Evolutionary conservation across 306 rosid genomes (phyloP), one percentile per base, ranked within the genome.

Genomic region (Cyamopsis tetragonoloba): DNA sequence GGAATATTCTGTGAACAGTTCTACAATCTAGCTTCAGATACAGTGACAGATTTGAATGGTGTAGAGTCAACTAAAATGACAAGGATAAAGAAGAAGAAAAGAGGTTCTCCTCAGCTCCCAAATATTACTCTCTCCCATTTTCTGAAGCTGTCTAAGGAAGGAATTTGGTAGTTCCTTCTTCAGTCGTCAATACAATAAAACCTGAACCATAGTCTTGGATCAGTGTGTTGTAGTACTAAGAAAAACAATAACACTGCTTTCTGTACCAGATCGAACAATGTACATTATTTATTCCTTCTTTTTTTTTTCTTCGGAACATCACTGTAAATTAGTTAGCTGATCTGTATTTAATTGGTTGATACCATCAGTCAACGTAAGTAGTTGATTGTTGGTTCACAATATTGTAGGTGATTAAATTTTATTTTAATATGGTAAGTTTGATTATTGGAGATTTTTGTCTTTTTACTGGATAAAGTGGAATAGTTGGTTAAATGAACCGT

Each of bases 101-200:
- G 37, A 70, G 76, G 83, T 55, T 65, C 70, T 28, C 79, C 84
- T 5, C 77, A 79, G 76, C 71, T 88, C 63, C 81, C 91, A 38
- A 89, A 67, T 3, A 83, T 86, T 75, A 83, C 87, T 6, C 71
- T 89, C n/a, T 49, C 88, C 73, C 87, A 86, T 71, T 89, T 81
- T 69, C 83, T 93, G 74, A 93, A 86, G 72, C 82, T 88, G 97
- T 75, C 93, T 66, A 93, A 84, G 86, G 89, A 84, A 83, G 97
- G 97, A 61, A 66, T 64, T 57, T 93, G 97, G 97, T 93, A 76
- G 79, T 66, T 74, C 55, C 68, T 65, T 58, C 68, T 65, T 61
- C 15, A 27, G 62, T 66, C 27, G 62, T 31, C 20, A 65, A 31
- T 69, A 57, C 37, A 77, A 77, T 74, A 72, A 82, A 70, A 24